phyloP scores from a whole-genome alignment of 2,329 filamentous ascomycete genomes.

The Aspergillus caelatus region DNA sequence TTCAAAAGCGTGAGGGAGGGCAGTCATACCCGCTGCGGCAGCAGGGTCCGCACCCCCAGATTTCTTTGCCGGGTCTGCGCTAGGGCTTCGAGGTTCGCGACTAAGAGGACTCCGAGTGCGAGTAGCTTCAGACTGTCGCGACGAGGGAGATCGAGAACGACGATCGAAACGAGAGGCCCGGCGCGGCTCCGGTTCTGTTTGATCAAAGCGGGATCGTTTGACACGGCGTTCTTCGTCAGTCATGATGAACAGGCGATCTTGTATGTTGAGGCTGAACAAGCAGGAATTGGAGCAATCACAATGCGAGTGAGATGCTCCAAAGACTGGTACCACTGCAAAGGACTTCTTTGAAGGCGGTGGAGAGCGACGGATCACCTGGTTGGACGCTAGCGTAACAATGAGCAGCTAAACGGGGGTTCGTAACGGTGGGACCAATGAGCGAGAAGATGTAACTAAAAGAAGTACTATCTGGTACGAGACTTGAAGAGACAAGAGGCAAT shows the following conservation, averaged over 20 bases:
- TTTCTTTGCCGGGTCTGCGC: constrained; percentile 39
- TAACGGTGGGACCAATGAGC: constrained; percentile 6
- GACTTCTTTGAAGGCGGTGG: constrained; percentile 3
- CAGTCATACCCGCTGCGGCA: constrained; percentile 70
- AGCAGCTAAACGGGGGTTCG: not conserved
- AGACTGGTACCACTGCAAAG: not conserved
- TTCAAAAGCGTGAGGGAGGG: not conserved
- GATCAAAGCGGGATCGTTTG: constrained; percentile 93
- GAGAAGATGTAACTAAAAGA: not conserved
- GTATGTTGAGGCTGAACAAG: constrained; percentile 1
- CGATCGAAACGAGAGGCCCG: constrained; percentile 83
- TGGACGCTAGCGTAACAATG: constrained; percentile 20
- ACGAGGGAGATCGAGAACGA: constrained; percentile 80
- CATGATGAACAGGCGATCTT: constrained; percentile 53
- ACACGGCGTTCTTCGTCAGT: constrained; percentile 73
- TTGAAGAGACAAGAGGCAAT: too few species aligned
- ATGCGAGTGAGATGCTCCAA: constrained; percentile 1
- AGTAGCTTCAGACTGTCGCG: constrained; percentile 66
- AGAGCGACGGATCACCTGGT: constrained; percentile 1
- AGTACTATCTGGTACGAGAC: too few species aligned
- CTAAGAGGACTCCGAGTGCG: constrained; percentile 81
- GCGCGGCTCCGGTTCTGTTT: constrained; percentile 80
- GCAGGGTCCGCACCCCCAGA: constrained; percentile 67
- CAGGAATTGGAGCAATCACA: not conserved
- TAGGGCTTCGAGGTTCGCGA: constrained; percentile 54